Conservation (phyloP, 805 yeast genomes). For the Kuraishia piskuri region DNA sequence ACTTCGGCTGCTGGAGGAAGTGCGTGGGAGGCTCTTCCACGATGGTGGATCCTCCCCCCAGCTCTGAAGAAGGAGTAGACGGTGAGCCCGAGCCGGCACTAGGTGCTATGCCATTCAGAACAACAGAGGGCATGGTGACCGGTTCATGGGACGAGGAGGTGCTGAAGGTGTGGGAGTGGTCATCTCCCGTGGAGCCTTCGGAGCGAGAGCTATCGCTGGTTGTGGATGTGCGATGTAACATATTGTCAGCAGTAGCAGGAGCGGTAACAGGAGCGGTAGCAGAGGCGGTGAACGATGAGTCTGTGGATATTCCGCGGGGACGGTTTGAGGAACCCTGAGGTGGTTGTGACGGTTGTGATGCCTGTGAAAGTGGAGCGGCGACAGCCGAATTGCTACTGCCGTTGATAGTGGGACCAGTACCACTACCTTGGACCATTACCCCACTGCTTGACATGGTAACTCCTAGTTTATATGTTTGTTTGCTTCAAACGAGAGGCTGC, state of each 20-base stretch:
- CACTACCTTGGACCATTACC: background rate
- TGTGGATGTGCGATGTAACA: background rate
- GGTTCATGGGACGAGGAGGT: background rate
- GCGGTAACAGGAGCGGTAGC: no score
- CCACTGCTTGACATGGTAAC: background rate
- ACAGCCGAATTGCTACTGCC: no score
- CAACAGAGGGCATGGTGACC: background rate
- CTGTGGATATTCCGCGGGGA: background rate
- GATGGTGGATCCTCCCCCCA: background rate
- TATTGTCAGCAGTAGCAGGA: background rate
- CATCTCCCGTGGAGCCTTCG: background rate
- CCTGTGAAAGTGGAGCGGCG: no score
- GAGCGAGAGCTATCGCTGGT: background rate
- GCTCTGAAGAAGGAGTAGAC: conserved; percentile 10
- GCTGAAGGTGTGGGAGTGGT: background rate
- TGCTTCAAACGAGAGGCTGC: no score
- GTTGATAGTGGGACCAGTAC: background rate
- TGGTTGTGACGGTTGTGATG: background rate
- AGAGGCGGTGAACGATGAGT: background rate
- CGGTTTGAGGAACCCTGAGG: background rate
- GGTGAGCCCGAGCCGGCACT: conserved; percentile 4
- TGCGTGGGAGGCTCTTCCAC: conserved; percentile 1
- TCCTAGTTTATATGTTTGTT: no score
- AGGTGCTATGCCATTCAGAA: background rate
- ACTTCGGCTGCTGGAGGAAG: conserved; percentile 33